Evolutionary conservation across 2,329 filamentous ascomycete genomes (phyloP), one percentile per base, ranked within the genome.

Genomic region (Saccharata proteae): DNA sequence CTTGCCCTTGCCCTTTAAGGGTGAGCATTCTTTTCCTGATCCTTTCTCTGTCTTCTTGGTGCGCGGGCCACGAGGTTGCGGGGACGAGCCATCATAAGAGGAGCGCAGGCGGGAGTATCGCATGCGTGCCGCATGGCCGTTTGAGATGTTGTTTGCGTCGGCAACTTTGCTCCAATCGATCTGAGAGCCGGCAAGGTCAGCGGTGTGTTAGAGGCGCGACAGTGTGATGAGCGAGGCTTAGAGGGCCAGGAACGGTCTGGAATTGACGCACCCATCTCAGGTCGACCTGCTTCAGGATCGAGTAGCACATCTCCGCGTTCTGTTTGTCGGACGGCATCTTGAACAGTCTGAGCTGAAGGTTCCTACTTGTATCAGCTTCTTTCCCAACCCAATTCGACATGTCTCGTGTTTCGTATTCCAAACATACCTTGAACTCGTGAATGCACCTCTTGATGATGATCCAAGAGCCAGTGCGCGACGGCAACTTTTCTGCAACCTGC

Each of bases 91-190:
- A 8, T 71, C 67, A 55, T 68, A 66, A 27, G 69, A 63, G 33
- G 61, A 56, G 36, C 57, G 62, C 48, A 70, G 69, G 20, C 67
- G 62, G 14, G 62, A 65, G 45, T 62, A 71, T 16, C 68, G 61
- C 67, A 71, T 71, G 22, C 67, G 62, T 10, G 67, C 67, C 3
- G 67, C 67, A 42, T 71, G 68, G 21, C 66, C 68, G 32, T 71
- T 71, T 20, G 63, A 65, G 32, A 71, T 67, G 26, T 61, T 61
- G 9, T 65, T 49, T 27, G 65, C 51, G 3, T 47, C 48, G 10
- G 67, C 67, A 11, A 71, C 64, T 22, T 54, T 44, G 28, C 59
- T 60, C 68, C 68, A 71, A 40, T 71, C 62, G 38, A 71, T 59
- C 65, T 69, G 31, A n/a, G n/a, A n/a, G n/a, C n/a, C n/a, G n/a